Evolutionary conservation across 2,329 filamentous ascomycete species (phyloP), one percentile per base, ranked within the genome.

Genomic region (Davidsoniella eucalypti): DNA sequence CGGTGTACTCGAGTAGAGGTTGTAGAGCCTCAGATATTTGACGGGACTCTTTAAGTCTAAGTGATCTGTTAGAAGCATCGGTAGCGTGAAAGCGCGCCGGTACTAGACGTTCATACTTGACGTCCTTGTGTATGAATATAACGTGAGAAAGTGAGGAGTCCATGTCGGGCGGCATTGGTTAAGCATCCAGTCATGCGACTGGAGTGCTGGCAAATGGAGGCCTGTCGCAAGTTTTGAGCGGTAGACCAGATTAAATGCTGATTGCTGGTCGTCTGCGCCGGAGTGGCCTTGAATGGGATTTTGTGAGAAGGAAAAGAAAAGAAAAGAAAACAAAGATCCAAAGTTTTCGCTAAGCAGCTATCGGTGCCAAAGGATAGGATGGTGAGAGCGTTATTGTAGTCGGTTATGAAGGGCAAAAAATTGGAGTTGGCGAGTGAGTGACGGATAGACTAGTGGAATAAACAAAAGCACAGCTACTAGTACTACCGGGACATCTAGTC

Each of bases 151-250:
- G 65, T 58, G 70, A 67, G 60, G 67, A 68, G 62, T 78, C 74
- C 75, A 78, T 78, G 61, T 64, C 69, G 66, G 66, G 29, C 9
- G 46, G 36, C 36, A 37, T 45, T 67, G 64, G 61, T 66, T 63
- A 66, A 69, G 71, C 72, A 72, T 69, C 73, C 72, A 76, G 73
- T 73, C 74, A 70, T 64, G 62, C 68, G 73, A 76, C 73, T 67
- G 73, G 71, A 72, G 68, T 71, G 68, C 71, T 41, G 29, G 44
- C 37, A 38, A 29, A 44, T 17, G 17, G 16, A 46, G 23, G 18
- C 6, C 26, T 25, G 44, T 46, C 23, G 14, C 23, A 29, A 36
- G 44, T 36, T 16, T 29, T 52, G 40, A 40, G 50, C 45, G 50
- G 45, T 36, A 46, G 51, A 49, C 46, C 51, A 46, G 43, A 25